Evolutionary conservation across 1,284 basidiomycete species (phyloP), one percentile per base, ranked within the genome.

Genomic region (Ceratobasidium sp.): DNA sequence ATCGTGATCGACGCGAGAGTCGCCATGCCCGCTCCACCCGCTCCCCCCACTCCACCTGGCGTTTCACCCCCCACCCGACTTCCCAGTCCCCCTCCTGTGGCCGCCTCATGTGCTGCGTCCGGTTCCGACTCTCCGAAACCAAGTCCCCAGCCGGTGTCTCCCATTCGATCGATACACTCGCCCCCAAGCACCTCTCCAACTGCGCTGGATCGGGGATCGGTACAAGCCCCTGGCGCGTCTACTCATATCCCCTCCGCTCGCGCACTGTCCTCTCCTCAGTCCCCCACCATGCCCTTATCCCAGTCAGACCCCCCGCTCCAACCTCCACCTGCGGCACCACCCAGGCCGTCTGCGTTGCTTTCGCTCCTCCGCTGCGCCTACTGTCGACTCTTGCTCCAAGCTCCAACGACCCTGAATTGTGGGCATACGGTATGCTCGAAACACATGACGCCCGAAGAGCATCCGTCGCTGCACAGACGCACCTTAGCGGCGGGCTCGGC

Each of bases 391-490:
- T 70, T 84, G 58, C 84, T 90, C 39, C 76, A 82, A 42, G 83
- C 86, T 1, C 90, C 90, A 0, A 86, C 88, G 12, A 91, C 90
- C 0, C 86, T 91, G 60, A 86, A 85, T 42, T 91, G 90, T 79
- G 90, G 90, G 2, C 90, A 91, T 80, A 87, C 90, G 33, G 81
- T 90, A 67, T 91, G 90, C 63, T 81, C 85, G 0, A 77, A 80
- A n/a, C 87, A 87, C 67, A 63, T 71, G 49, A 33, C 28, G 46
- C 46, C 72, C 10, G 71, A 40, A 33, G 70, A 10, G 10, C 53
- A 72, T 28, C 42, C 40, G 4, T 42, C 42, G 23, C 68, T 39
- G 70, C 51, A 12, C 20, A n/a, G 28, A 46, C 42, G 23, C 46
- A 39, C 26, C 40, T 28, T 51, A 6, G 49, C 56, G 23, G 26